Evolutionary conservation across 345 rosid species (phyloP).

Genomic region (Raphanus raphanistrum): DNA sequence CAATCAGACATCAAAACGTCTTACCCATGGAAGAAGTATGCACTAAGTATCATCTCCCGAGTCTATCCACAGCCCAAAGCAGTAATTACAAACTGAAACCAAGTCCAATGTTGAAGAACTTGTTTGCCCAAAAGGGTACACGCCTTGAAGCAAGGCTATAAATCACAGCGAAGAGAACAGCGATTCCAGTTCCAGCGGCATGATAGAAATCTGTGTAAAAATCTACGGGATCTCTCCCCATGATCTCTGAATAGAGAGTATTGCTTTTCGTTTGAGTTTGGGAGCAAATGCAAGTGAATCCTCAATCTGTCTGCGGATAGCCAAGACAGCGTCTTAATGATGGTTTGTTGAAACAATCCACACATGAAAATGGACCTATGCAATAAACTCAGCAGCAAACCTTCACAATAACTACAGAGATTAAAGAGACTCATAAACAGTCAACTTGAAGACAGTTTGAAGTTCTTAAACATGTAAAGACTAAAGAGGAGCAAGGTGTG

Average conservation of each 20-base stretch:
- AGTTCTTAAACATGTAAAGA: neutral
- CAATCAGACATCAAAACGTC: neutral
- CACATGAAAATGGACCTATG: constrained; percentile 50
- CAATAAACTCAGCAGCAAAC: constrained; percentile 98
- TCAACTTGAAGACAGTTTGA: neutral
- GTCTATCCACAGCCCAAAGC: neutral
- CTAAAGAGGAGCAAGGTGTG: constrained; percentile 8
- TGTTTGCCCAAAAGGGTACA: neutral
- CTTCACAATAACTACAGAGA: constrained; percentile 81
- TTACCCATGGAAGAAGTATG: neutral
- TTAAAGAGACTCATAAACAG: neutral
- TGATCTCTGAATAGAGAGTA: neutral
- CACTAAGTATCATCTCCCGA: neutral
- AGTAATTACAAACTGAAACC: neutral
- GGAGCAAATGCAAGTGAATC: constrained; percentile 68
- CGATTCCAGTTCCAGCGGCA: neutral
- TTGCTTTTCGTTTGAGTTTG: constrained; percentile 58
- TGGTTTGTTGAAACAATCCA: neutral
- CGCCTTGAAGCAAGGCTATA: neutral
- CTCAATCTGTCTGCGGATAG: constrained; percentile 92
- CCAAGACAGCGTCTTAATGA: constrained; percentile 85
- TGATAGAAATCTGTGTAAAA: neutral
- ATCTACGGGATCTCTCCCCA: too few species aligned
- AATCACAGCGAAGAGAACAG: neutral
- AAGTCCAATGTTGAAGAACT: neutral